Percentiles rank a stretch among this genome's conserved stretches.
Conservation (phyloP, 192 early-diverging fungal species). For the Coemansia sp. region DNA sequence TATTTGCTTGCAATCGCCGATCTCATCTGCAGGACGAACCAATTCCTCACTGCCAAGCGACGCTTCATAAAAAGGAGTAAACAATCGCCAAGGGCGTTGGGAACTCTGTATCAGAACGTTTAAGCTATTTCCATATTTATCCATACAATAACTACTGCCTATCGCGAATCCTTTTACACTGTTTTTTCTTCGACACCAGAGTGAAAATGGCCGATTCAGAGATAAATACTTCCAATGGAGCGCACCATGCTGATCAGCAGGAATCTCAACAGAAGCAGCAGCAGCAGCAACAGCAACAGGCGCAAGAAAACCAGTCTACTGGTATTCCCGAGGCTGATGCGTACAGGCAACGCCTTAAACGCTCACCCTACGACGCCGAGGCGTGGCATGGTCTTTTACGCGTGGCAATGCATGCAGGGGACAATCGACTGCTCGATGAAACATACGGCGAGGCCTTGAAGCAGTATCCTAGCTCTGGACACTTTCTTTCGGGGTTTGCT, state of each 20-base stretch:
- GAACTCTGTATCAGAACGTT: no score
- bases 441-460: constrained; percentile 69
- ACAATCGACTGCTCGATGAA: constrained; percentile 60
- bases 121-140: neutral
- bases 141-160: no score
- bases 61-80: no score
- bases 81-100: no score
- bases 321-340: constrained; percentile 53
- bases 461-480: constrained; percentile 79
- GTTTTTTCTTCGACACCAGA: neutral
- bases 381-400: constrained; percentile 66
- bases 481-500: constrained; percentile 74
- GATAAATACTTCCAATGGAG: constrained; percentile 3
- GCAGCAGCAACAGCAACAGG: constrained; percentile 4
- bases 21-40: neutral
- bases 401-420: constrained; percentile 60
- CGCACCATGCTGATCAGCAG: neutral
- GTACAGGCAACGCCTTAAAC: constrained; percentile 56
- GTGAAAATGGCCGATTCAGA: constrained; percentile 21
- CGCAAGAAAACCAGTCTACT: constrained; percentile 8
- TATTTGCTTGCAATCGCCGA: neutral
- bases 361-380: constrained; percentile 61
- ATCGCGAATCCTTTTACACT: no score
- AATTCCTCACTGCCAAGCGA: no score
- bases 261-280: neutral